Evolutionary conservation across 2,329 filamentous ascomycete species (phyloP).

Genomic region (Tolypocladium guangdongense): DNA sequence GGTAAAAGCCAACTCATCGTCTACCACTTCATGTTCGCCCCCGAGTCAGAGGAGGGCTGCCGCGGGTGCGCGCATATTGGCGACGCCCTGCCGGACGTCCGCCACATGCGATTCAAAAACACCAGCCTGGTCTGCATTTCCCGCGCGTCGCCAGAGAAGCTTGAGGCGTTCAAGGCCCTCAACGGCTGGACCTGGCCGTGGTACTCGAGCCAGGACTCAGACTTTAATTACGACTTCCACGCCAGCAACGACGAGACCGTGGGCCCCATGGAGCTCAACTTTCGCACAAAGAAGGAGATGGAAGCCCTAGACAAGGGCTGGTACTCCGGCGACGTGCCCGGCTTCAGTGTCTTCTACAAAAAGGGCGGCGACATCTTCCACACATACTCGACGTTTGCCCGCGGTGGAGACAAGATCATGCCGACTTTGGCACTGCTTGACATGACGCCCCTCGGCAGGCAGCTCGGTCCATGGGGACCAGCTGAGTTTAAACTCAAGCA

Average conservation of each 20-base stretch:
- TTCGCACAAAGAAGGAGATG: constrained; percentile 13
- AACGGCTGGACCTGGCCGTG: constrained; percentile 31
- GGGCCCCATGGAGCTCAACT: constrained; percentile 15
- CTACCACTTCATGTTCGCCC: constrained; percentile 36
- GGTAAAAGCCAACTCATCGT: constrained; percentile 25
- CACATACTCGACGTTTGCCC: constrained; percentile 23
- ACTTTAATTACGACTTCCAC: constrained; percentile 30
- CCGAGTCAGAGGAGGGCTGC: constrained; percentile 22
- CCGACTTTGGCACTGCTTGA: constrained; percentile 20
- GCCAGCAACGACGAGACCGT: constrained; percentile 19
- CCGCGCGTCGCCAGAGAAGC: constrained; percentile 23
- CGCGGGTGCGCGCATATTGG: constrained; percentile 25
- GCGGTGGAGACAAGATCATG: constrained; percentile 20
- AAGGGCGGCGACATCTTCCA: constrained; percentile 22
- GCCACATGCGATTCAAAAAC: constrained; percentile 24
- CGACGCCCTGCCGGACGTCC: constrained; percentile 26
- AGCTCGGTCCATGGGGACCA: constrained; percentile 13
- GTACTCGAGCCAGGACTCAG: constrained; percentile 22
- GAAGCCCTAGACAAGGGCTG: constrained; percentile 15
- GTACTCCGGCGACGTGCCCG: constrained; percentile 21
- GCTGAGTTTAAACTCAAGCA: constrained; percentile 15
- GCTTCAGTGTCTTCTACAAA: constrained; percentile 25
- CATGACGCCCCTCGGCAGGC: constrained; percentile 22
- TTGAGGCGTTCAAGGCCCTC: constrained; percentile 23
- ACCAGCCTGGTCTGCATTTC: constrained; percentile 28